These are phyloP conservation scores for Capronia epimyces DNA, from an alignment of 2,329 filamentous ascomycete genomes.

Conservation along the genomic window DNA sequence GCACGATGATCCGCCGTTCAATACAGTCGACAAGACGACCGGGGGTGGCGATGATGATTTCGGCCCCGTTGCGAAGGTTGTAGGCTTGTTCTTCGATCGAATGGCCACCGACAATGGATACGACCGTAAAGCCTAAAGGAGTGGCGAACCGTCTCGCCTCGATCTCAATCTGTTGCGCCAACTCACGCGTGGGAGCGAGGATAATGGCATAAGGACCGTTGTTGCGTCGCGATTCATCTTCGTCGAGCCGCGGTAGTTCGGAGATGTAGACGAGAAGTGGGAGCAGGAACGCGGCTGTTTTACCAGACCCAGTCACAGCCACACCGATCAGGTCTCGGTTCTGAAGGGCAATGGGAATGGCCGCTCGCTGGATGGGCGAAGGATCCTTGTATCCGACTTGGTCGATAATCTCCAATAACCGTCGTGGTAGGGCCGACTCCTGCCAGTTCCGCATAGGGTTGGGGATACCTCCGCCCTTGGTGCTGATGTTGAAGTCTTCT, in stretches of 20 bases:
- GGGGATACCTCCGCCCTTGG: slow-evolving; percentile 84
- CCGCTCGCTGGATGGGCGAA: slow-evolving; percentile 83
- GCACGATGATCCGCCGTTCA: slow-evolving; percentile 81
- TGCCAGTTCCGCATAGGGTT: slow-evolving; percentile 95
- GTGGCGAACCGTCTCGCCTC: slow-evolving; percentile 89
- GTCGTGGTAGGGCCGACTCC: slow-evolving; percentile 73
- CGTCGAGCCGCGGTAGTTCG: slow-evolving; percentile 76
- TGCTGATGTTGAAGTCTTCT: slow-evolving; percentile 94
- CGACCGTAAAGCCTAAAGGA: slow-evolving; percentile 86
- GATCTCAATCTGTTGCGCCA: slow-evolving; percentile 94
- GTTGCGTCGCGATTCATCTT: slow-evolving; percentile 76
- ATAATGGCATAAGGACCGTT: slow-evolving; percentile 98
- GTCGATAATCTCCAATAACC: slow-evolving; percentile 73
- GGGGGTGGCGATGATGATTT: slow-evolving; percentile 97
- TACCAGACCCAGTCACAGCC: slow-evolving; percentile 95
- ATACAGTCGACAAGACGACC: slow-evolving; percentile 97
- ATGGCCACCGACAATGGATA: slow-evolving; percentile 97
- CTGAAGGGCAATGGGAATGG: slow-evolving; percentile 90
- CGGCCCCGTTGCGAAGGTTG: slow-evolving; percentile 82
- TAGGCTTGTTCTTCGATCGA: slow-evolving; percentile 89
- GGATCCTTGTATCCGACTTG: slow-evolving; percentile 87
- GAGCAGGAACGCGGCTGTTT: slow-evolving; percentile 90
- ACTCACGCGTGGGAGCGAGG: slow-evolving; percentile 88
- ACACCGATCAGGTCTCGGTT: slow-evolving; percentile 96
- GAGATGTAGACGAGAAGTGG: slow-evolving; percentile 92